Base-by-base conservation (phyloP, 2,329 filamentous ascomycete species). In the Leptographium galeiforme region DNA sequence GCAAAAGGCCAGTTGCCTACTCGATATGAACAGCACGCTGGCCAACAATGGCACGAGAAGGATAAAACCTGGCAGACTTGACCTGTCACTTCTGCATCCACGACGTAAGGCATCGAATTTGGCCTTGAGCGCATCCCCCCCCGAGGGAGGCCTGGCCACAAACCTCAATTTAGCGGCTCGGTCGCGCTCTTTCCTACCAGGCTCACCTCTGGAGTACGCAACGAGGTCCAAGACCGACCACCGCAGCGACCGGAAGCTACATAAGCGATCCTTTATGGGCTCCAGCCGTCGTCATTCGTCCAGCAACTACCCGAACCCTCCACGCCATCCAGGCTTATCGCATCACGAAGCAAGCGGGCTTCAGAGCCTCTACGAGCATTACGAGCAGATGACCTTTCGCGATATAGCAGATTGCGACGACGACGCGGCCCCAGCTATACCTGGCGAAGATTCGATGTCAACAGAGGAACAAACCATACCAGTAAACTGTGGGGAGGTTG, bases 351-450 rank as follows among this genome's bases (percentile, higher is more conserved):
- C 11, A 8, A 38, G 12, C 16, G 72, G 71, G 3, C 62, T 79
- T 25, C 68, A 75, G 45, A 72, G 73, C 51, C 66, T 81, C 4
- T 80, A 81, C 59, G 68, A 77, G 53, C 76, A 81, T 59, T 80
- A 81, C 59, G 78, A 81, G 61, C 71, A 78, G 58, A 74, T 74
- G 68, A 73, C 75, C 0, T 73, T 77, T 54, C 71, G 71, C 14
- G 64, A 74, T 41, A 63, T 61, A 60, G 41, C 64, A 55, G 6
- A 43, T 32, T 36, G 25, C 25, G 25, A 46, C n/a, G 4, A 41
- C 3, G 11, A 25, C 32, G 19, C 30, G 11, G 34, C 14, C 10
- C 16, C 51, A 41, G 18, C 18, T 14, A 18, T 34, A 4, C 32
- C n/a, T 25, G 39, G 8, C 38, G 30, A 47, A 47, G 25, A 32